Percentiles rank a stretch among this genome's conserved stretches.
These are phyloP conservation scores for Vigna trinervia DNA, from an alignment of 306 rosid genomes.

Conservation along the genomic window DNA sequence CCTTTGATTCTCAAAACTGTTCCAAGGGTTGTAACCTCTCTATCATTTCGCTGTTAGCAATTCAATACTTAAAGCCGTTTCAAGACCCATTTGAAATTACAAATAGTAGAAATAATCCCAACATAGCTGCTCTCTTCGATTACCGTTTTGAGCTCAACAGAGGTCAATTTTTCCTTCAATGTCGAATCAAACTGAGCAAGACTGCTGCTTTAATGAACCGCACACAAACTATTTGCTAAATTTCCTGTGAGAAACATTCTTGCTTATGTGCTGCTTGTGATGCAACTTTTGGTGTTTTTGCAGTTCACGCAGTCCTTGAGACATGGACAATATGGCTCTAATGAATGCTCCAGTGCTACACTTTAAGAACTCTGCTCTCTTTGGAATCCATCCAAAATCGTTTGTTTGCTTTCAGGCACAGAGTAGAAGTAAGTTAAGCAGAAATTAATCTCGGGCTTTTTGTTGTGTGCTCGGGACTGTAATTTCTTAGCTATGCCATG, in stretches of 20 bases:
- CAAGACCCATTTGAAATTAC: constrained; percentile 9
- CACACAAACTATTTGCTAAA: constrained; percentile 55
- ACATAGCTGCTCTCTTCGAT: background rate
- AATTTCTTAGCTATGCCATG: background rate
- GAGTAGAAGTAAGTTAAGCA: constrained; percentile 56
- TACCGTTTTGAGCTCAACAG: constrained; percentile 15
- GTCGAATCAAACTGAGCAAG: background rate
- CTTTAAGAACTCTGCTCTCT: constrained; percentile 49
- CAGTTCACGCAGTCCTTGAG: background rate
- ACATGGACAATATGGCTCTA: constrained; percentile 50
- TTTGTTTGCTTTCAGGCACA: constrained; percentile 52
- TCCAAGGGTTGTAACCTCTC: background rate
- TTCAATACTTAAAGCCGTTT: background rate
- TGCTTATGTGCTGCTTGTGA: constrained; percentile 14
- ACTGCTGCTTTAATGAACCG: constrained; percentile 9
- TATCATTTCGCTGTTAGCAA: background rate
- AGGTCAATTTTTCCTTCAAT: background rate
- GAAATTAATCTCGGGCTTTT: constrained; percentile 2
- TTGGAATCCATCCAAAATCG: constrained; percentile 49
- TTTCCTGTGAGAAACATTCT: constrained; percentile 42
- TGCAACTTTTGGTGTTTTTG: background rate
- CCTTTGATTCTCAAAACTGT: background rate
- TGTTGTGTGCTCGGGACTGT: constrained; percentile 9
- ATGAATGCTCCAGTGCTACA: constrained; percentile 50
- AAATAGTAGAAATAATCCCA: background rate